A percentile compares a stretch with the other conserved stretches of the same genome.
Conservation (phyloP, 345 rosid genomes). For the Boechera stricta region DNA sequence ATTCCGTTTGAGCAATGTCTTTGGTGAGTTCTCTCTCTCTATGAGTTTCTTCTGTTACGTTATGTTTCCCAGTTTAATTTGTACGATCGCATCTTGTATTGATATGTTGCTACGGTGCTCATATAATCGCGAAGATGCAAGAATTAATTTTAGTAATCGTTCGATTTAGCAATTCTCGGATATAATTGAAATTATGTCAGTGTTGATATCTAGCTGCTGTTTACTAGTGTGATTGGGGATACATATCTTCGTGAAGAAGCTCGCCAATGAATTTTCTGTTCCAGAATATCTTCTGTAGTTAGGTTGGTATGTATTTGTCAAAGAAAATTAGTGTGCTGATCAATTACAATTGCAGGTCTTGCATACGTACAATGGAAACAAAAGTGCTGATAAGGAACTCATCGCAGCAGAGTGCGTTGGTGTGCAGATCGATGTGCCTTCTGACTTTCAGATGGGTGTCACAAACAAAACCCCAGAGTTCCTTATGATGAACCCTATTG, state of each 20-base stretch:
- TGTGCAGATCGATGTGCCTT: constrained; percentile 60
- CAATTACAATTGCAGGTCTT: constrained; percentile 51
- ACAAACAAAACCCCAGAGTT: constrained; percentile 82
- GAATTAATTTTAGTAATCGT: no score
- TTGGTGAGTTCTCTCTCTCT: constrained; percentile 56
- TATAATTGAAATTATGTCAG: not conserved
- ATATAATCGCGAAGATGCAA: not conserved
- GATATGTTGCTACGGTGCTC: not conserved
- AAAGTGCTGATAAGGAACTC: constrained; percentile 67
- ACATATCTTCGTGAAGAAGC: not conserved
- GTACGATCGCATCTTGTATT: constrained; percentile 26
- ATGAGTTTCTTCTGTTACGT: no score
- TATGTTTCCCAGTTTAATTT: not conserved
- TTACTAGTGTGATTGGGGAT: not conserved
- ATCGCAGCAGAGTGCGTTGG: constrained; percentile 85
- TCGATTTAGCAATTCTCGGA: not conserved
- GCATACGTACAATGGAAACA: constrained; percentile 63
- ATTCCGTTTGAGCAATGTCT: constrained; percentile 63
- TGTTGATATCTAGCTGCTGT: not conserved
- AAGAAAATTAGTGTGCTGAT: not conserved
- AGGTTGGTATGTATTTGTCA: no score
- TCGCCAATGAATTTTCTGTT: not conserved
- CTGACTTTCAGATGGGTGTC: constrained; percentile 81
- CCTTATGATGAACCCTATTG: constrained; percentile 88
- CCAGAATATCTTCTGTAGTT: no score